Evolutionary conservation across 1,139 yeast genomes (phyloP).

Genomic region (Pichia sp.): DNA sequence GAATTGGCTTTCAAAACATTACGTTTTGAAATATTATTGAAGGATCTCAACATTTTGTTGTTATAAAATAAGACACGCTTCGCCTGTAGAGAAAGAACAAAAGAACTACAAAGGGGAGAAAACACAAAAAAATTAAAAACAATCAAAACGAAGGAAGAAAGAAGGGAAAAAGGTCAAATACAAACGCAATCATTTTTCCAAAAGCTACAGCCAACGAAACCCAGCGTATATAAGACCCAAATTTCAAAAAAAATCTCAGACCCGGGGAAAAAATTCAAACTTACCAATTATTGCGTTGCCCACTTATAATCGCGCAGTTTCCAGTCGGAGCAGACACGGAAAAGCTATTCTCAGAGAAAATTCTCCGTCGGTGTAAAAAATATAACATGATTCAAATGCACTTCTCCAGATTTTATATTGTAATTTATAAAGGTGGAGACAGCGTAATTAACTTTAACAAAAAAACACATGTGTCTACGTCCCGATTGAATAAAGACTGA

Average conservation of each 20-base stretch:
- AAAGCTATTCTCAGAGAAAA: constrained; percentile 2
- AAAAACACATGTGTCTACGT: no score
- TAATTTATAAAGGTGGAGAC: no score
- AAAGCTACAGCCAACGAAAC: background rate
- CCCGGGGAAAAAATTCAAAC: no score
- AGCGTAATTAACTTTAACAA: no score
- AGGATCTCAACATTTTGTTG: constrained; percentile 20
- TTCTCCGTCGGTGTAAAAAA: no score
- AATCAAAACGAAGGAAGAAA: background rate
- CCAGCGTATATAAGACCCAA: background rate
- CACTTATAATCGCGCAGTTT: no score
- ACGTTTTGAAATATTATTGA: constrained; percentile 18
- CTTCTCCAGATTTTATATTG: no score
- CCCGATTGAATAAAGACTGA: no score
- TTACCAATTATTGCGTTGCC: no score
- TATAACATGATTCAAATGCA: no score
- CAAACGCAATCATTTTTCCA: no score
- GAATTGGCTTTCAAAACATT: constrained; percentile 6
- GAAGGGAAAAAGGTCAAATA: background rate
- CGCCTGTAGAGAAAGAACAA: background rate
- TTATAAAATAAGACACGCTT: background rate
- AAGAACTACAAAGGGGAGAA: background rate
- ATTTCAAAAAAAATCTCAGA: no score
- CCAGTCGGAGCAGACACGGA: constrained; percentile 15
- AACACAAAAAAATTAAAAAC: background rate